phyloP scores from a whole-genome alignment of 129 eudicot species.

The Chrysanthemum seticuspe region DNA sequence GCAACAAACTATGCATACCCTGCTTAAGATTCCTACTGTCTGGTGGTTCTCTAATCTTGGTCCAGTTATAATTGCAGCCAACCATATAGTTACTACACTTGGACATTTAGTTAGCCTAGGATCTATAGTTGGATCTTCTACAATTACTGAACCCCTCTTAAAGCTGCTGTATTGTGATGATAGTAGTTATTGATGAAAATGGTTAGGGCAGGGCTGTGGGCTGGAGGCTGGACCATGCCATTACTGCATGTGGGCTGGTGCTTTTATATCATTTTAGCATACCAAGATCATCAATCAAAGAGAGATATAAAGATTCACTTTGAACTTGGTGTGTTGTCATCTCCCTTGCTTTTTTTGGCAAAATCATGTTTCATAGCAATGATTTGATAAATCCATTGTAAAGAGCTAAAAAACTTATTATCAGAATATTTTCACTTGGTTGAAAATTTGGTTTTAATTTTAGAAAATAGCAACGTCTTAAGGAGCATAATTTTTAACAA shows the following conservation, averaged over 20 bases:
- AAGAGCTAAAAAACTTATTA: too few relatives aligned
- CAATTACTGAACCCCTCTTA: slow-evolving; percentile 15
- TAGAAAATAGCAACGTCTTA: too few relatives aligned
- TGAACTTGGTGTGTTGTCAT: slow-evolving; percentile 2
- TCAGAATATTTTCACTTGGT: too few relatives aligned
- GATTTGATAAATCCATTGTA: neutral
- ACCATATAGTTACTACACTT: slow-evolving; percentile 5
- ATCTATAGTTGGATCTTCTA: slow-evolving; percentile 6
- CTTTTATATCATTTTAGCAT: slow-evolving; percentile 35
- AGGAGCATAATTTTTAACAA: too few relatives aligned
- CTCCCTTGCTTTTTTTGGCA: slow-evolving; percentile 22
- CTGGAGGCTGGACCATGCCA: slow-evolving; percentile 35
- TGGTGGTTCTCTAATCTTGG: neutral
- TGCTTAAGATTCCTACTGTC: too few relatives aligned
- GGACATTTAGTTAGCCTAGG: neutral
- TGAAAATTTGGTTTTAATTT: too few relatives aligned
- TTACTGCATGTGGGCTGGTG: slow-evolving; percentile 32
- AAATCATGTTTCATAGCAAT: slow-evolving; percentile 5
- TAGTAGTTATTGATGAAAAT: slow-evolving; percentile 14
- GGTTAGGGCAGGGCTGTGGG: slow-evolving; percentile 24
- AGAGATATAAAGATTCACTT: slow-evolving; percentile 16
- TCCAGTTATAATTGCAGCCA: slow-evolving; percentile 13
- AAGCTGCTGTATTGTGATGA: slow-evolving; percentile 21
- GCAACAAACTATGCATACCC: too few relatives aligned
- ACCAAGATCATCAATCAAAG: slow-evolving; percentile 24